Percentiles rank a stretch among this genome's conserved stretches.
Evolutionary conservation across 768 basidiomycete species (phyloP).

Genomic region (Tephrocybe rancida): DNA sequence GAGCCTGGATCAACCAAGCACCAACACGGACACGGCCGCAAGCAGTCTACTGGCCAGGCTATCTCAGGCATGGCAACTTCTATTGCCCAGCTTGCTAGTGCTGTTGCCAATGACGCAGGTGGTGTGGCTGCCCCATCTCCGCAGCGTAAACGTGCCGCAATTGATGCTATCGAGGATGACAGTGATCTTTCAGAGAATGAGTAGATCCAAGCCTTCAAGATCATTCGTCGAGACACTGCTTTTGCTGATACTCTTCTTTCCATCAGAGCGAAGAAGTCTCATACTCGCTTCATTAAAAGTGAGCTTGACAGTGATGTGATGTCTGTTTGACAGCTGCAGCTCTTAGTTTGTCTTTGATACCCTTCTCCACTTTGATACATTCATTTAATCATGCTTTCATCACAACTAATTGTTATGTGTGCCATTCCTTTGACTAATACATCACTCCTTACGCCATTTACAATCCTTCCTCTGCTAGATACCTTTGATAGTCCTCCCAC

Average conservation of each 20-base stretch:
- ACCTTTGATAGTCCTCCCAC: conserved; percentile 20
- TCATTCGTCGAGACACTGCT: conserved; percentile 17
- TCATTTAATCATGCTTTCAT: too few relatives aligned
- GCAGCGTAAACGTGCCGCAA: conserved; percentile 7
- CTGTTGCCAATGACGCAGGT: conserved; percentile 11
- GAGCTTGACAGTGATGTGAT: conserved; percentile 8
- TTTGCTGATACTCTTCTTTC: conserved; percentile 18
- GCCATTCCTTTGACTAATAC: too few relatives aligned
- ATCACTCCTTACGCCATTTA: background rate
- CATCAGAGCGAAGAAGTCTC: conserved; percentile 17
- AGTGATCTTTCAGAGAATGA: conserved; percentile 22
- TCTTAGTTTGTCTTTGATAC: background rate
- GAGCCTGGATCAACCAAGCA: too few relatives aligned
- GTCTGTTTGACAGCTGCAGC: background rate
- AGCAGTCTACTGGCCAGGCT: conserved; percentile 11
- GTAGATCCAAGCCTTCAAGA: conserved; percentile 11
- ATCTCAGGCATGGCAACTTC: conserved; percentile 18
- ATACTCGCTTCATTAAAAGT: conserved; percentile 12
- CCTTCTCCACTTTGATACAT: background rate
- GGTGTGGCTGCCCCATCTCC: conserved; percentile 11
- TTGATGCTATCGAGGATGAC: conserved; percentile 20
- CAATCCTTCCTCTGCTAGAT: background rate
- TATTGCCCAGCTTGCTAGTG: conserved; percentile 16
- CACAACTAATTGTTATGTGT: too few relatives aligned
- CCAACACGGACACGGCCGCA: background rate